Evolutionary conservation across 164 flowering plant genomes (phyloP), one percentile per base, ranked within the genome.

Genomic region (Dillenia turbinata): DNA sequence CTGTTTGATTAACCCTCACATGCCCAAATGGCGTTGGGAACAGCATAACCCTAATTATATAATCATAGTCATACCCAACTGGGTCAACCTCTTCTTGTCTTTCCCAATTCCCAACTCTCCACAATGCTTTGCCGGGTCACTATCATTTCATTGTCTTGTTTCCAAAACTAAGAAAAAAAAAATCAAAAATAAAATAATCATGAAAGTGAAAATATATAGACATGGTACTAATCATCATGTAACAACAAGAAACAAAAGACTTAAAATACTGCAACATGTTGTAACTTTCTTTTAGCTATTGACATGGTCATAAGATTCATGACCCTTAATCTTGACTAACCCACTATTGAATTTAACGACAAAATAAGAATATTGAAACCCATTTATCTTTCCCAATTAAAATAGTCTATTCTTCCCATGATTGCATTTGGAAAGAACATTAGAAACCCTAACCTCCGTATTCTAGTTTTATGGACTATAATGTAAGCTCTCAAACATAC

Each of bases 21-120:
- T 74, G 67, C 63, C 58, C 40, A 60, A 63, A 72, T 71, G 78
- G 73, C 85, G 54, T 86, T 79, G 88, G 85, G 77, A 86, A 80
- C 79, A 52, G 49, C 84, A 77, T 70, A 70, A 69, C 66, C 65
- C 19, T 11, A 46, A 62, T 48, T 49, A 49, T 49, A 49, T 65
- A 53, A 62, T 71, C 48, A 65, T 69, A 73, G 65, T 60, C 9
- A 57, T 48, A 67, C 61, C 70, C 71, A 71, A 77, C 72, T 65
- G 62, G 78, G 81, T 79, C 79, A 76, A 71, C 79, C 65, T 66
- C 71, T 74, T 63, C 57, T 69, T 75, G 55, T 56, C 63, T 75
- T 79, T 69, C 58, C 73, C 78, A 67, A 57, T 75, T 65, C 66
- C 59, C 54, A 66, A 50, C 62, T 60, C 62, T 60, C 75, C 66